Conservation (phyloP, 352 stramenopile species). For the Peronosclerospora sorghi region DNA sequence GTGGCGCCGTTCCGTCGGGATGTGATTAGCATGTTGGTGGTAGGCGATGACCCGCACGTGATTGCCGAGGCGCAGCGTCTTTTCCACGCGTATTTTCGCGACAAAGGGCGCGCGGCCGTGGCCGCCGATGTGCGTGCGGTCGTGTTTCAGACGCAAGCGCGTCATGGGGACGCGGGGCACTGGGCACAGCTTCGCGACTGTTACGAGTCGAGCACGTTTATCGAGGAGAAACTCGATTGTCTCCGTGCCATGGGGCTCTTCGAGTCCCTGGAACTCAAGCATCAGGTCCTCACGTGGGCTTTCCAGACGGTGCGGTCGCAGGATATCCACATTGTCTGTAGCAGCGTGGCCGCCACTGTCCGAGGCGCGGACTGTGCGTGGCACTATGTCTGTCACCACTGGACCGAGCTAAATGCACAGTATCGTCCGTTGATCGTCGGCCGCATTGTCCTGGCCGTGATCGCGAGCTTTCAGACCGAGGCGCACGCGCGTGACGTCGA, state of each 20-base stretch:
- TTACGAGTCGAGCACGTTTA: conserved; percentile 69
- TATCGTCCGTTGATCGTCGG: conserved; percentile 53
- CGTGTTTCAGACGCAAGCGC: conserved; percentile 48
- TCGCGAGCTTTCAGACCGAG: conserved; percentile 58
- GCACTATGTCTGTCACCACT: conserved; percentile 68
- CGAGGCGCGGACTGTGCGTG: conserved; percentile 42
- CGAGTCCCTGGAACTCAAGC: conserved; percentile 46
- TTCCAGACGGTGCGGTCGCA: conserved; percentile 63
- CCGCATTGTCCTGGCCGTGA: conserved; percentile 50
- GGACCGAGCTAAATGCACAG: conserved; percentile 47
- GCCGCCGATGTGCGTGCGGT: conserved; percentile 49
- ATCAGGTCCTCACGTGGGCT: conserved; percentile 54
- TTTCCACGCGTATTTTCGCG: conserved; percentile 48
- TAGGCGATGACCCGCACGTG: conserved; percentile 39
- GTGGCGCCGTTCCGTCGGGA: conserved; percentile 56
- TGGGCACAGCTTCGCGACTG: conserved; percentile 35
- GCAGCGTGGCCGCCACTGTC: conserved; percentile 51
- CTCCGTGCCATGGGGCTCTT: conserved; percentile 59
- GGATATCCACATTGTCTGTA: conserved; percentile 75
- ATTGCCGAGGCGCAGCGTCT: conserved; percentile 38
- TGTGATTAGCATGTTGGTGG: conserved; percentile 59
- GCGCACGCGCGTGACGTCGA: conserved; percentile 42
- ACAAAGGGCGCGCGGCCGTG: conserved; percentile 26
- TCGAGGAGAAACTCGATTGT: conserved; percentile 74
- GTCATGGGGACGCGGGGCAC: conserved; percentile 32